phyloP scores from a whole-genome alignment of 1,284 basidiomycete genomes.

The Phaffia rhodozyma region DNA sequence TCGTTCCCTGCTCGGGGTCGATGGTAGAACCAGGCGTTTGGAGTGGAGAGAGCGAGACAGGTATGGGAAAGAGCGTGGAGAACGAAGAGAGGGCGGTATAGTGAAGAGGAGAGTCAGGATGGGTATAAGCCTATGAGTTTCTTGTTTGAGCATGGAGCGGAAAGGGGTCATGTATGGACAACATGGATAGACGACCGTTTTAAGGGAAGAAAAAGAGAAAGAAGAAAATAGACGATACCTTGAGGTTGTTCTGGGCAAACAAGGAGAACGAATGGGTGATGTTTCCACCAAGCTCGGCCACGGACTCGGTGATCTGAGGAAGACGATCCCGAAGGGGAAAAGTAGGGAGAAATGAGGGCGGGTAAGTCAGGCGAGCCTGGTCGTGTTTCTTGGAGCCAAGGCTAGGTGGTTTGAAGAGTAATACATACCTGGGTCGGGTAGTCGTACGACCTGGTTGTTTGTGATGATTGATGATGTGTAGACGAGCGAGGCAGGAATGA shows the following conservation, averaged over 20 bases:
- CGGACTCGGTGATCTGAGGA: conserved; percentile 40
- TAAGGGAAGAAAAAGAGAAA: neutral
- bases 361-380: neutral
- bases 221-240: conserved; percentile 36
- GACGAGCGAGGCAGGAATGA: too few species aligned
- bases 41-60: neutral
- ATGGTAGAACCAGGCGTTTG: neutral
- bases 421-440: conserved; percentile 44
- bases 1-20: conserved; percentile 46
- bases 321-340: neutral
- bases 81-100: too few species aligned
- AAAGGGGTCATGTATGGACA: neutral
- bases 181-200: neutral
- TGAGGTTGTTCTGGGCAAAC: conserved; percentile 79
- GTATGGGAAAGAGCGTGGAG: too few species aligned
- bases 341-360: neutral
- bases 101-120: too few species aligned
- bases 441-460: conserved; percentile 48
- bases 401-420: neutral
- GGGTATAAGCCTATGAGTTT: neutral
- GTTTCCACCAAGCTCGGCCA: conserved; percentile 44
- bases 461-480: neutral
- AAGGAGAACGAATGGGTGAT: conserved; percentile 67
- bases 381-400: neutral
- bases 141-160: neutral